Evolutionary conservation across 2,329 filamentous ascomycete genomes (phyloP).

Genomic region (Scleromitrula shiraiana): DNA sequence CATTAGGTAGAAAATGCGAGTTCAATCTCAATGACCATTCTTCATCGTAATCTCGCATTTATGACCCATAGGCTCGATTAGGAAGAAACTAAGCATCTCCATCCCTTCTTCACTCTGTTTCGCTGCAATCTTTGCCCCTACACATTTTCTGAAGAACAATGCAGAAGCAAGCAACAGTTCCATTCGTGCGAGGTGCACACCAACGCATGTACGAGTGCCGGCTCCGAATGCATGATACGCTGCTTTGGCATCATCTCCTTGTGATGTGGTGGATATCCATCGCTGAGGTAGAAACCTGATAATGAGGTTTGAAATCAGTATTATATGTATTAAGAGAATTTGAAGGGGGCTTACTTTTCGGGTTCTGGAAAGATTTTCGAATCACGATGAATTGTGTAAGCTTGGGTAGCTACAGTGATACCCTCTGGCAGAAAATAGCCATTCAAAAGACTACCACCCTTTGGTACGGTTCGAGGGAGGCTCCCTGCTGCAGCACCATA

Average conservation of each 20-base stretch:
- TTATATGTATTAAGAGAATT: neutral
- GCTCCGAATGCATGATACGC: neutral
- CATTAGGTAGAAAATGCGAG: too few relatives aligned
- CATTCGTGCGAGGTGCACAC: neutral
- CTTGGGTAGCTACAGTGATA: conserved; percentile 29
- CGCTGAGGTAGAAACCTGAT: neutral
- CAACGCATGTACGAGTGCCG: neutral
- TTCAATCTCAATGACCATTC: neutral
- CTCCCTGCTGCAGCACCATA: conserved; percentile 29
- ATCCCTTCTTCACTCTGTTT: neutral
- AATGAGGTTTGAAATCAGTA: neutral
- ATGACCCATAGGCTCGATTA: neutral
- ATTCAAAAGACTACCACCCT: conserved; percentile 24
- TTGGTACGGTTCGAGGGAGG: conserved; percentile 27
- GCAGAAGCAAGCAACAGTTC: neutral
- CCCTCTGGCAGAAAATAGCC: conserved; percentile 31
- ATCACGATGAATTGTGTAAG: conserved; percentile 34
- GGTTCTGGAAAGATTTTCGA: conserved; percentile 30
- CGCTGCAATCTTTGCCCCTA: neutral
- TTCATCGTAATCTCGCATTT: neutral
- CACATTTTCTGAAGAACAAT: neutral
- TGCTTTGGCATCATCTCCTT: neutral
- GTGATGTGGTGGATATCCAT: neutral
- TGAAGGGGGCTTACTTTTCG: neutral
- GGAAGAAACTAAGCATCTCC: neutral